Evolutionary conservation across 345 rosid species (phyloP), one percentile per base, ranked within the genome.

Genomic region (Eucalyptus cloeziana): DNA sequence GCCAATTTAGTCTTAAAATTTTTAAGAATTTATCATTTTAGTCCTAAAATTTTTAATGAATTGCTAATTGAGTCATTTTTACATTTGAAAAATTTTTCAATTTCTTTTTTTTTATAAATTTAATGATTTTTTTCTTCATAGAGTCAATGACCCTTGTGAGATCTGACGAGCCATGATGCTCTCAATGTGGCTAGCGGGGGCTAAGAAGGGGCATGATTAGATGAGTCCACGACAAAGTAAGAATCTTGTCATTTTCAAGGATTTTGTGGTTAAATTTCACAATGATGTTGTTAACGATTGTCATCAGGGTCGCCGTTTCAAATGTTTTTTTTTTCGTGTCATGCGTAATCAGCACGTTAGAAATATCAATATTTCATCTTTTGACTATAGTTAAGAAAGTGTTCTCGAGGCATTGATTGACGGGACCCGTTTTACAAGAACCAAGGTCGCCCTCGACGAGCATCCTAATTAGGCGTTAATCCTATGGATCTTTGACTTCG

Each of bases 131-230:
- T 56, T 24, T 10, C 62, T 56, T 9, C 3, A 56, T 24, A 4
- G 6, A 25, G 62, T 22, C 1, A 4, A 13, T 1, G 3, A 56
- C 30, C 62, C 27, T 56, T 8, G 27, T 0, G 5, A 56, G 62
- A 56, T 24, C 0, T 56, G 12, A 24, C 2, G 27, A 56, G 27
- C 2, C 1, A 5, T 9, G 11, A 8, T 7, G 24, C 25, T 11
- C 60, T 54, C 60, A 21, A 22, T 4, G 27, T 54, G 60, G 25
- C 62, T 52, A 52, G 56, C 4, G 1, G 58, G 4, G 25, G 10
- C 58, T 52, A 52, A 25, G 58, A 21, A 21, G 58, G 58, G 58
- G 58, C 58, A 52, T 52, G 58, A 52, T 52, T 52, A 52, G 58
- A 52, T 10, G 25, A 52, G 58, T 52, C 58, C 25, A 1, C 1